Evolutionary conservation across 306 rosid genomes (phyloP).

Genomic region (Cucurbita argyrosperma): DNA sequence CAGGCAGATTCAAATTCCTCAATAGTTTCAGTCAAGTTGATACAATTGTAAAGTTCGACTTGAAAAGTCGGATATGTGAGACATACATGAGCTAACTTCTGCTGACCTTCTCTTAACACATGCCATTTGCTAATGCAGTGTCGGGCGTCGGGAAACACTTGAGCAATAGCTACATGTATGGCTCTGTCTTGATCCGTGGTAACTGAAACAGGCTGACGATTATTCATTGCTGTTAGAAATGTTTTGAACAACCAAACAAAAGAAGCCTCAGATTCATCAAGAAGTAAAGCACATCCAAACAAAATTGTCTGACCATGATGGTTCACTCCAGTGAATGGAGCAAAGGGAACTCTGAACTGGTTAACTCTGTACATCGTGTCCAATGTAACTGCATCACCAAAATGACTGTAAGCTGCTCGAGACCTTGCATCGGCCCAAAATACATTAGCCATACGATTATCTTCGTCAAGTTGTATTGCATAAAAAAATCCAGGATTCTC

Average conservation of each 20-base stretch:
- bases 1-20: slow-evolving; percentile 89
- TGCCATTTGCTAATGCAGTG: slow-evolving; percentile 80
- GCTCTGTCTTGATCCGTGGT: slow-evolving; percentile 72
- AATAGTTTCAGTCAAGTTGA: slow-evolving; percentile 73
- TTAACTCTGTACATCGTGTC: slow-evolving; percentile 61
- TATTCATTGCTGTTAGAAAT: slow-evolving; percentile 77
- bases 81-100: slow-evolving; percentile 69
- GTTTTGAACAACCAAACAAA: slow-evolving; percentile 74
- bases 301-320: slow-evolving; percentile 78
- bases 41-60: slow-evolving; percentile 70
- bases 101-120: slow-evolving; percentile 88
- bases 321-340: slow-evolving; percentile 78
- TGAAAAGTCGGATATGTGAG: slow-evolving; percentile 59
- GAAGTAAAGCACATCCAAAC: slow-evolving; percentile 85
- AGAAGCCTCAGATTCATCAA: slow-evolving; percentile 82
- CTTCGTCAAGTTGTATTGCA: slow-evolving; percentile 85
- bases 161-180: slow-evolving; percentile 61
- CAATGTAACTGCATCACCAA: slow-evolving; percentile 63
- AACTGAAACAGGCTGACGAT: slow-evolving; percentile 57
- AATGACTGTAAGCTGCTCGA: slow-evolving; percentile 72
- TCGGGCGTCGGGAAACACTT: slow-evolving; percentile 72
- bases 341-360: slow-evolving; percentile 70
- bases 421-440: slow-evolving; percentile 93
- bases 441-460: slow-evolving; percentile 61
- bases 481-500: slow-evolving; percentile 89